Evolutionary conservation across 495 filamentous ascomycete genomes (phyloP), one percentile per base, ranked within the genome.

Genomic region (Penicillium angulare): DNA sequence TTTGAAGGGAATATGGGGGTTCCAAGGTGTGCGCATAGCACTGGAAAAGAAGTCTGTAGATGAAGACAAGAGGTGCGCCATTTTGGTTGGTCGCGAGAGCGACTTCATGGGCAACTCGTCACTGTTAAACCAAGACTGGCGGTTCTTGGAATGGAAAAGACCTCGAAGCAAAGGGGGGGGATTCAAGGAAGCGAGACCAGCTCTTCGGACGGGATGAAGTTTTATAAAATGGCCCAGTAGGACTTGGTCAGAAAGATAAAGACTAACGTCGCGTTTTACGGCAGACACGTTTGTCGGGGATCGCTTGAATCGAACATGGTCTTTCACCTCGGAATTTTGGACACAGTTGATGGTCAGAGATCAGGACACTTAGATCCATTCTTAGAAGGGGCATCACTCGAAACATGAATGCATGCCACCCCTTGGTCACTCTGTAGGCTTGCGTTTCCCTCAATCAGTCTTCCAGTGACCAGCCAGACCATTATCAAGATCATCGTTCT

Each of bases 401-500:
- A 31, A 31, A 9, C 5, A 31, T n/a, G n/a, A n/a, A n/a, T 17
- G 24, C 24, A 15, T 13, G 27, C 13, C 16, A 22, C 18, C 26
- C 8, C 27, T 31, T 12, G 10, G 41, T 41, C 35, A 42, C 36
- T 41, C 35, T 31, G 24, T 13, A 29, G 24, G 8, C 32, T 3
- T 12, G n/a, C 31, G 46, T 7, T n/a, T 38, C n/a, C n/a, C n/a
- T 86, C 79, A 97, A 67, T 98, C 93, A 15, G 84, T 81, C 72
- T 97, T 98, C 90, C 92, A 97, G 64, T 97, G 92, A 26, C 79
- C 82, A 1, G 83, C 83, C 51, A 87, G 67, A 36, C 78, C 79
- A 32, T 79, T 82, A 61, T 86, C 87, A 24, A 85, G 73, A 53
- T 91, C 73, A 40, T 78, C 85, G 39, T 89, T 84, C 38, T 88